Base-by-base conservation (phyloP, 352 stramenopile species). In the Phytopythium boreale region DNA sequence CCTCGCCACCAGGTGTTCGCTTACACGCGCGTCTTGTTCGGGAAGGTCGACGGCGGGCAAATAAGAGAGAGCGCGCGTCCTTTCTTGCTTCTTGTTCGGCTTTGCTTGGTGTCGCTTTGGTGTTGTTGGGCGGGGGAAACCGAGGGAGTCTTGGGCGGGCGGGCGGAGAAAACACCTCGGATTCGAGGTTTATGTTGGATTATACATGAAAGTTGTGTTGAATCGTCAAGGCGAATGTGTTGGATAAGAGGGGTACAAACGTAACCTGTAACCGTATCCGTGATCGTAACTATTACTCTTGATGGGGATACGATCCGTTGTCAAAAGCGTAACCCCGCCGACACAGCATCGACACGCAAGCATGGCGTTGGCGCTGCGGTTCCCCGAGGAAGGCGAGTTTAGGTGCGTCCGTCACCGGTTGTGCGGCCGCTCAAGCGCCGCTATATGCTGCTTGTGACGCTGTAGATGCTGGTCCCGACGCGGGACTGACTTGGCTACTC, bases 361-460 rank as follows among this genome's bases (percentile, higher is more conserved):
- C 59, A 85, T 85, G 77, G 70, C 77, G 14, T 63, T 85, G 19
- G 62, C 72, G 15, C 67, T 83, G 39, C 72, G 68, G 41, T 78
- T 80, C 61, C 63, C 75, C 56, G 74, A 85, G 58, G 77, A 85
- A 74, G 72, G 67, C 53, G 75, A 82, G 66, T 85, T 85, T 61
- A 80, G 72, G 77, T 85, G 63, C 72, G 72, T 77, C 8, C 39
- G 1, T 17, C 20, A 7, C n/a, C 19, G 5, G 1, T 20, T 43
- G 14, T 63, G 0, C 19, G 55, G 20, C 0, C 20, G 24, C 22
- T 9, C 24, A 15, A 19, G 53, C 11, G n/a, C 27, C 24, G 1
- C 14, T 31, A 52, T 37, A 15, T 15, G 19, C 0, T 19, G 47
- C 47, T 22, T 12, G 11, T 11, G 26, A 22, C 15, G 24, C 47